Base-by-base conservation (phyloP, 129 eudicot species). In the Tanacetum coccineum region DNA sequence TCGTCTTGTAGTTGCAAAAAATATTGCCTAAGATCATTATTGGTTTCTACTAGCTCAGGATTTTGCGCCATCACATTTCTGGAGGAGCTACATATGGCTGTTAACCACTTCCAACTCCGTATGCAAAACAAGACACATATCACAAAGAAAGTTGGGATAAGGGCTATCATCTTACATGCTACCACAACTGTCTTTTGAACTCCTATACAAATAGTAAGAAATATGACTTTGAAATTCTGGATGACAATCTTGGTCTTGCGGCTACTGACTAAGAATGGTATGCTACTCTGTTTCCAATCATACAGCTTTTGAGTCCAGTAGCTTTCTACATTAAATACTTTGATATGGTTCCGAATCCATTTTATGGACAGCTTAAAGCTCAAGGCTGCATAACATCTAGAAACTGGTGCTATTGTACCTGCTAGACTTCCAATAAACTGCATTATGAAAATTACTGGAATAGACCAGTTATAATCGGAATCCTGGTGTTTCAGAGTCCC, bases 121-220 rank as follows among this genome's bases (percentile, higher is more conserved):
- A 10, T 11, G 52, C 64, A 78, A 60, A n/a, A 68, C 65, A 46
- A 13, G 5, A 68, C 26, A 62, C 50, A 60, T 3, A 48, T 26
- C 13, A 65, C 4, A 2, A 62, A 1, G 12, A 50, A 61, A 17
- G 36, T 6, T 0, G 81, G 62, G 52, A 62, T 14, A 10, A 64
- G 5, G 2, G 36, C 57, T 13, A 72, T 42, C 20, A 64, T 25
- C 36, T 83, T 83, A 82, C 84, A 76, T 1, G 54, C 20, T 9
- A 83, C 56, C 55, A 79, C 82, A 22, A 73, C 70, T 1, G 7
- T 3, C 50, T 22, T 59, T 65, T 81, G 85, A 52, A 61, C 54
- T 6, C 36, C 32, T 61, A 81, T 72, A 9, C 53, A 49, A 9
- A 62, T 7, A 3, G 13, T 28, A 19, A 73, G 67, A 45, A 58